A percentile compares a stretch with the other conserved stretches of the same genome.
Evolutionary conservation across 805 yeast genomes (phyloP).

Genomic region (Teunomyces kruisii): DNA sequence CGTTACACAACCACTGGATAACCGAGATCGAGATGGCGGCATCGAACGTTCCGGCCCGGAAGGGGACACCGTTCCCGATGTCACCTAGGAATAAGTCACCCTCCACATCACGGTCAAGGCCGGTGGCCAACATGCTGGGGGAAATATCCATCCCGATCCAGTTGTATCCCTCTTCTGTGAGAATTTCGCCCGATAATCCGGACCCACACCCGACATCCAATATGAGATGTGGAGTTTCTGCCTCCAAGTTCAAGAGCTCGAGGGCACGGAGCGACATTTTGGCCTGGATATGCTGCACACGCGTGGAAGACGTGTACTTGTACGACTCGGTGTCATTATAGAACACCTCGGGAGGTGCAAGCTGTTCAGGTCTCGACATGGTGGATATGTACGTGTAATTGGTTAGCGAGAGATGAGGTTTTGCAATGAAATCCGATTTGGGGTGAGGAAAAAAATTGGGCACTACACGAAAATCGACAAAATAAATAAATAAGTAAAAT

Average conservation of each 20-base stretch:
- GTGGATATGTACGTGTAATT: not conserved
- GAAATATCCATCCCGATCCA: slow-evolving; percentile 98
- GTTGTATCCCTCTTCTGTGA: slow-evolving; percentile 87
- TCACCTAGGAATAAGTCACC: slow-evolving; percentile 92
- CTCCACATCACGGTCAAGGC: slow-evolving; percentile 85
- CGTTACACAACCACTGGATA: slow-evolving; percentile 97
- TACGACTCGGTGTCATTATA: slow-evolving; percentile 87
- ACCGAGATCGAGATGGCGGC: slow-evolving; percentile 95
- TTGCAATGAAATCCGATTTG: not conserved
- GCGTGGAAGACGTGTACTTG: slow-evolving; percentile 88
- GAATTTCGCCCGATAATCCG: slow-evolving; percentile 90
- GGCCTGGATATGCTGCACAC: slow-evolving; percentile 98
- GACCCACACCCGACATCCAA: slow-evolving; percentile 97
- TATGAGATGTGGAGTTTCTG: slow-evolving; percentile 59
- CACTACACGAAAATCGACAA: not conserved
- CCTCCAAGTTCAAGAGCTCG: slow-evolving; percentile 75
- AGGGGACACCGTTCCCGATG: slow-evolving; percentile 92
- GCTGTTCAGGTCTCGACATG: slow-evolving; percentile 95
- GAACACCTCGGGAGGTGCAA: slow-evolving; percentile 95
- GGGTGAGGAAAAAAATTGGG: not conserved
- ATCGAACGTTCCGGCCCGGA: slow-evolving; percentile 94
- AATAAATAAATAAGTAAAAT: not conserved
- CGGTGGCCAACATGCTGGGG: slow-evolving; percentile 94
- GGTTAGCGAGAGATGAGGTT: not conserved
- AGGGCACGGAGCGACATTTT: slow-evolving; percentile 94